Base-by-base conservation (phyloP, 2,329 filamentous ascomycete genomes). In the Eutypa lata region DNA sequence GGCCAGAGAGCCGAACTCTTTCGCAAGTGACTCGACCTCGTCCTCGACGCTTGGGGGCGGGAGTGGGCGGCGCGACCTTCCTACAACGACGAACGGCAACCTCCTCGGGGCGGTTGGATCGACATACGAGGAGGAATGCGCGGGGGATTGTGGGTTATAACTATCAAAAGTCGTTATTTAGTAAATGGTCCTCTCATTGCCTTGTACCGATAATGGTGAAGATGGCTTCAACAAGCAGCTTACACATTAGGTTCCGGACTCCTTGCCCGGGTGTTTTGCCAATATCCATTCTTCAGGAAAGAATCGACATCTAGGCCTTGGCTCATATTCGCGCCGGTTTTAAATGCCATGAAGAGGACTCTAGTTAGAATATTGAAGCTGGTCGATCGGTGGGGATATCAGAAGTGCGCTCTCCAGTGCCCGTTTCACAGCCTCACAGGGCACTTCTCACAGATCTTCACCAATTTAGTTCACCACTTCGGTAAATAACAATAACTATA, bases 1-100 rank as follows among this genome's bases (percentile, higher is more conserved):
- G 35, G 68, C 59, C 33, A 64, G 60, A 26, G 70, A 69, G 24
- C 76, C 75, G 61, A 81, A 70, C 65, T 91, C 88, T 65, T 78
- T 83, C 6, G 79, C 80, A 37, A 90, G 69, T 7, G 87, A 82
- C 14, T 74, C 77, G 16, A 66, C 72, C 67, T 90, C 88, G 65
- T 91, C 88, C 66, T 92, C 88, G 47, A 87, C 86, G 35, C 70
- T 84, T 3, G 88, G 86, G 18, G 76, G 75, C 1, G 87, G 87
- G 6, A 87, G 84, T 65, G 75, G 77, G 55, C 67, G 62, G 51
- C 57, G 68, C 43, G 64, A 54, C 16, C 53, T 54, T 63, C 59
- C 53, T 60, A 31, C 6, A 31, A 58, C 42, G 57, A 62, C 56
- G 52, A 44, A 55, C 37, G 56, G 57, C 22, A 60, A 18, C 18